Base-by-base conservation (phyloP, 169 alveolate genomes). In the Plasmodium relictum region DNA sequence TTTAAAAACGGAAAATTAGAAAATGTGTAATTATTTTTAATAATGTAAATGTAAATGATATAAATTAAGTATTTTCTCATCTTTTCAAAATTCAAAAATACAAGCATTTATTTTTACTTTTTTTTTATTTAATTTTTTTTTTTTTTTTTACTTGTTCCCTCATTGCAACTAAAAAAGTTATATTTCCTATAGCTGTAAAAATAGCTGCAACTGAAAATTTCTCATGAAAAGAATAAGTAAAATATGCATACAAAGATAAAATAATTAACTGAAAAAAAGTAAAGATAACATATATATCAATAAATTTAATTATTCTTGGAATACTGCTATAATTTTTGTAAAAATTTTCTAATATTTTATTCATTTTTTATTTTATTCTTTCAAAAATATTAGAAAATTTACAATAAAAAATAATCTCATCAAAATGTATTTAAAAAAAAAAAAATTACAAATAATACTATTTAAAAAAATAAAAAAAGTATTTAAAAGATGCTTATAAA, bases 61-160 rank as follows among this genome's bases (percentile, higher is more conserved):
- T 44, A 44, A 18, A 8, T 26, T 24, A 45, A 22, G 26, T 65
- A 16, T n/a, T n/a, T 37, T 39, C 73, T 22, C 50, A 12, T n/a
- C 50, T n/a, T 18, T 65, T 22, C 20, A 26, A 0, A 6, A 6
- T 6, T 44, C 9, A 44, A 44, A 9, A 44, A 44, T 6, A 9
- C 20, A 4, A 54, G 39, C 56, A 41, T 24, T 41, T 41, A 10
- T 37, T 65, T n/a, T 39, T 41, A 20, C 6, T 41, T 65, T 65
- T 65, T 74, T 41, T 42, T 58, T 61, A 26, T 16, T 18, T 4
- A 59, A 10, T 48, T 8, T 20, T 58, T 37, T 44, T 58, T 12
- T n/a, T 41, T 9, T 42, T 4, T 63, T 54, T 73, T 85, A 85
- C 92, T 70, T 85, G 92, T 59, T 41, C 92, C 37, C 92, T 26